Base-by-base conservation (phyloP, 2,329 filamentous ascomycete species). In the Microdochium trichocladiopsis region DNA sequence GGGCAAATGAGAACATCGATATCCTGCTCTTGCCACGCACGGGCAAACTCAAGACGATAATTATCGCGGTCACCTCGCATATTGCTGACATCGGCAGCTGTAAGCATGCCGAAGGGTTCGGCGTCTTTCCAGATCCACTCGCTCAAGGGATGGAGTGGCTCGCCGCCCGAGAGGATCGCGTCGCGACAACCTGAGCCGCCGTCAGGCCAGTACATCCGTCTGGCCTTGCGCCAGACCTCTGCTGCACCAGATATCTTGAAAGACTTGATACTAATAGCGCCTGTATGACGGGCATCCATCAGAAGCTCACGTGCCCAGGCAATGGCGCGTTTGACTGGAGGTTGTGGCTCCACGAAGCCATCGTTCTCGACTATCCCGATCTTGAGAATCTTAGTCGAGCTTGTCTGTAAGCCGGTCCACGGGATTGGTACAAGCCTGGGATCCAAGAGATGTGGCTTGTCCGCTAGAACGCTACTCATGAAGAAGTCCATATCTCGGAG, bases 181-280 rank as follows among this genome's bases (percentile, higher is more conserved):
- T 60, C 60, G 50, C 63, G 64, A 49, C 67, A 56, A 25, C 55
- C 51, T 41, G 54, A 55, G 2, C 66, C 72, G 14, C 70, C 72
- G 24, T 76, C 74, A 0, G 76, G 75, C 61, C 71, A 78, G 63
- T 78, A 78, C 11, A 75, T 68, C 4, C 55, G 55, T 48, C 65
- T 56, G 56, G 74, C 69, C 57, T 58, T 63, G 0, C 41, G 31
- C 55, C 60, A 65, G 0, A 63, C 65, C 18, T 70, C 56, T 22
- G 57, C 57, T 1, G 60, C 58, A 2, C 63, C 60, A 18, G 61
- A 63, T 0, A 68, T 64, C 2, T 51, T 60, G 53, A 73, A 74
- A 0, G 56, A 23, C 51, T 70, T 72, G 11, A 73, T 45, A 25
- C 69, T 58, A 9, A 73, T 33, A 1, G 53, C 6, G 0, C 48